These are phyloP conservation scores for Hyaloscypha hepaticicola DNA, from an alignment of 495 filamentous ascomycete species.

Conservation along the genomic window DNA sequence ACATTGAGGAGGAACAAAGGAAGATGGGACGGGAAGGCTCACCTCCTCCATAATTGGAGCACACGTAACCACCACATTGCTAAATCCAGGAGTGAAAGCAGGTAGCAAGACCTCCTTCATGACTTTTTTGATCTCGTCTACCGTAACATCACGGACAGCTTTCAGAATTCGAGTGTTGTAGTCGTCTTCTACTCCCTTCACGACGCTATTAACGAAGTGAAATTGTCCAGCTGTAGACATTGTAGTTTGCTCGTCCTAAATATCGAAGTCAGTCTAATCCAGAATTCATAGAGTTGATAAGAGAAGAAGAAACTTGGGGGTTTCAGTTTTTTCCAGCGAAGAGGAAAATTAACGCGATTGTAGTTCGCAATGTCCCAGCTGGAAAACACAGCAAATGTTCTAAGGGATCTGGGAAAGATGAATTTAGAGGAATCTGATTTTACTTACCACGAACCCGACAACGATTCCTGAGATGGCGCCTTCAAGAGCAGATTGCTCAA, in stretches of 20 bases:
- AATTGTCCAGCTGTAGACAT: constrained; percentile 75
- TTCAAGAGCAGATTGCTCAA: constrained; percentile 83
- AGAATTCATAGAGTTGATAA: too few species aligned
- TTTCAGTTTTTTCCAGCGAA: too few species aligned
- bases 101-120: constrained; percentile 75
- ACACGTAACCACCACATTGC: constrained; percentile 88
- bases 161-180: constrained; percentile 75
- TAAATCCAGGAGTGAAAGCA: constrained; percentile 70
- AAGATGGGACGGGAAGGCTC: constrained; percentile 35
- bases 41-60: constrained; percentile 83
- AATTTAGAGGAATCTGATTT: background rate
- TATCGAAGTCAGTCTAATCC: background rate
- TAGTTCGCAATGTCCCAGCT: background rate
- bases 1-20: constrained; percentile 18
- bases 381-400: background rate
- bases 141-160: constrained; percentile 70
- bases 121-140: constrained; percentile 73
- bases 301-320: too few species aligned
- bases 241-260: constrained; percentile 72
- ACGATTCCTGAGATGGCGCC: constrained; percentile 89
- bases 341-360: too few species aligned
- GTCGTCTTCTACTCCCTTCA: constrained; percentile 72
- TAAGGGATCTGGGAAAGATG: background rate
- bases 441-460: constrained; percentile 59
- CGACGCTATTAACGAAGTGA: constrained; percentile 79